Conservation (phyloP, 495 filamentous ascomycete species). For the Trichoderma gamsii region DNA sequence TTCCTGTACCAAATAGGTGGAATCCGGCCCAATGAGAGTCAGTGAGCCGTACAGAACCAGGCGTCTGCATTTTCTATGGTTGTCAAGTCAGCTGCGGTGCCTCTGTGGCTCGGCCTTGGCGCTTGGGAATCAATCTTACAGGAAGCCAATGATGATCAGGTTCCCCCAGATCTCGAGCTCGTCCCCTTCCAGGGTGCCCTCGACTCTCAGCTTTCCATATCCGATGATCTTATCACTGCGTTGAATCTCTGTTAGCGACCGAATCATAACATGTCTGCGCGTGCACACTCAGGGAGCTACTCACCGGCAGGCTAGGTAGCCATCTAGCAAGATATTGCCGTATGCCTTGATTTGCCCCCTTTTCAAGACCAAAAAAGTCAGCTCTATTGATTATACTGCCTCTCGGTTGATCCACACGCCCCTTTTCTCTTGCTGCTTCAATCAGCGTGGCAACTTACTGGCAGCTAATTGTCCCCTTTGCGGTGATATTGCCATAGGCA, state of each 20-base stretch:
- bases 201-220: conserved; percentile 36
- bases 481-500: conserved; percentile 33
- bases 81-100: conserved; percentile 4
- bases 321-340: conserved; percentile 30
- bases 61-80: conserved; percentile 29
- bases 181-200: conserved; percentile 29
- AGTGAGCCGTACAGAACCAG: conserved; percentile 33
- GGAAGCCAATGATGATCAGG: conserved; percentile 31
- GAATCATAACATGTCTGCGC: not conserved
- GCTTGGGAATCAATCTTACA: conserved; percentile 24
- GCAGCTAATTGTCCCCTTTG: conserved; percentile 30
- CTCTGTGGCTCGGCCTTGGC: not conserved
- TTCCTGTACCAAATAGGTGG: conserved; percentile 31
- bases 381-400: not conserved
- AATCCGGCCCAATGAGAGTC: conserved; percentile 35
- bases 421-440: not conserved
- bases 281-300: not conserved
- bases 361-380: conserved; percentile 13
- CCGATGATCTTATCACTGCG: conserved; percentile 35
- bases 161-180: conserved; percentile 35
- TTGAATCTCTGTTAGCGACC: not conserved
- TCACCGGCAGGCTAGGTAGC: conserved; percentile 22
- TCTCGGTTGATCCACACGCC: not conserved
- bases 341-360: conserved; percentile 32
- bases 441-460: conserved; percentile 12